Evolutionary conservation across 371 early-diverging fungal genomes (phyloP).

Genomic region (Rhizopus delemar): DNA sequence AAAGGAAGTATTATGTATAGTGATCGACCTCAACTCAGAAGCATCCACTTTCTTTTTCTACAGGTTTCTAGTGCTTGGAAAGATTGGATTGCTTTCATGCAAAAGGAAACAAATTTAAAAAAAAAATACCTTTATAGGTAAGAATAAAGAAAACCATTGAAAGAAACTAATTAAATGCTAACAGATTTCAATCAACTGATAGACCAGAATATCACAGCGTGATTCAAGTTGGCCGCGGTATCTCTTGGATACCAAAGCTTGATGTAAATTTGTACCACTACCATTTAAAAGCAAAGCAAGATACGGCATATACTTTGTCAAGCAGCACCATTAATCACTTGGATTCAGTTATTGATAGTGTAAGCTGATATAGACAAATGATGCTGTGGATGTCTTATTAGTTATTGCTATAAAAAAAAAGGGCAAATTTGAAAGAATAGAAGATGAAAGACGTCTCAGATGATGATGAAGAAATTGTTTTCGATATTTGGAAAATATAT

Average conservation of each 20-base stretch:
- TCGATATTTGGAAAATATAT: slow-evolving; percentile 3
- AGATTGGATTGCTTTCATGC: too few relatives aligned
- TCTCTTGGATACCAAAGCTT: not conserved
- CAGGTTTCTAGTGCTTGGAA: too few relatives aligned
- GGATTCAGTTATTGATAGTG: slow-evolving; percentile 4
- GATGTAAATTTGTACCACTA: not conserved
- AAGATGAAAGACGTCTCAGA: slow-evolving; percentile 2
- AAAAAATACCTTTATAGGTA: too few relatives aligned
- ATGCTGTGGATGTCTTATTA: not conserved
- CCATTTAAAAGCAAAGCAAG: not conserved
- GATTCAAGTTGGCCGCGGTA: not conserved
- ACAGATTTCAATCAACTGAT: slow-evolving; percentile 3
- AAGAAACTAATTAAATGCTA: not conserved
- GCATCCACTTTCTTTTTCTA: too few relatives aligned
- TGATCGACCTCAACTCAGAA: too few relatives aligned
- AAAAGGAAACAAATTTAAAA: too few relatives aligned
- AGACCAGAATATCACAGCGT: slow-evolving; percentile 1
- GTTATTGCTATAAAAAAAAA: not conserved
- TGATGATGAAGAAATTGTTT: slow-evolving; percentile 1
- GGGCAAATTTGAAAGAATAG: not conserved
- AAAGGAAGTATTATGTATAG: too few relatives aligned
- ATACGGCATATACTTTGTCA: not conserved
- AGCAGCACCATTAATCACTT: not conserved
- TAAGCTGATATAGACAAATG: slow-evolving; percentile 1
- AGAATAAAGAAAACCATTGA: too few relatives aligned